A percentile compares a stretch with the other conserved stretches of the same genome.
phyloP scores from a whole-genome alignment of 2,329 filamentous ascomycete genomes.

The Bipolaris zeicola region DNA sequence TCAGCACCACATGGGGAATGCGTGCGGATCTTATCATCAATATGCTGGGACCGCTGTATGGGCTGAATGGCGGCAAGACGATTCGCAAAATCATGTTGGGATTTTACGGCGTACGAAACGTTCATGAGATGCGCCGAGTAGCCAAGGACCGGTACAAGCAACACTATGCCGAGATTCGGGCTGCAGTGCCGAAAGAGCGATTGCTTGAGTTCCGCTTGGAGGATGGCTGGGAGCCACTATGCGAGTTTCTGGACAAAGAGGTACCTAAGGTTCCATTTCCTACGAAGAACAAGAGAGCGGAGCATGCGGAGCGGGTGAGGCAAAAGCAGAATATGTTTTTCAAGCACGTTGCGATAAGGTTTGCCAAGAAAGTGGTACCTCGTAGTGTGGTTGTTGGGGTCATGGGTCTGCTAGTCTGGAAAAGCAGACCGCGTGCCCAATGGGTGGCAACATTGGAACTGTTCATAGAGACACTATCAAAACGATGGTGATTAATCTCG shows the following conservation, averaged over 20 bases:
- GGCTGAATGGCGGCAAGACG: conserved; percentile 5
- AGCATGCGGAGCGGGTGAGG: conserved; percentile 9
- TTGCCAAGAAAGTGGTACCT: conserved; percentile 2
- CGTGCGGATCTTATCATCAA: conserved; percentile 10
- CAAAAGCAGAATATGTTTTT: conserved; percentile 12
- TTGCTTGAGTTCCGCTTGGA: conserved; percentile 28
- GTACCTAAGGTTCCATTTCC: conserved; percentile 26
- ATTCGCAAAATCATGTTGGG: conserved; percentile 14
- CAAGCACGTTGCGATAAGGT: neutral
- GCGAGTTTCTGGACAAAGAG: conserved; percentile 29
- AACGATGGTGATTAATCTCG: neutral
- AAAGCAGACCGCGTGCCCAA: neutral
- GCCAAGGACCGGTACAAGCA: conserved; percentile 18
- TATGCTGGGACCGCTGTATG: conserved; percentile 2
- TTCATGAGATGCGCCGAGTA: conserved; percentile 7
- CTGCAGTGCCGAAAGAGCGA: conserved; percentile 25
- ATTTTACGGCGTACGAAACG: conserved; percentile 2
- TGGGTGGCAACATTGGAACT: neutral
- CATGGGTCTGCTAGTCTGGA: conserved; percentile 1
- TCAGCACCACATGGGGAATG: conserved; percentile 7
- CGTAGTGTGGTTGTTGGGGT: neutral
- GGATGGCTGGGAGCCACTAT: conserved; percentile 32
- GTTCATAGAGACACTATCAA: neutral
- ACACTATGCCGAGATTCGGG: conserved; percentile 17
- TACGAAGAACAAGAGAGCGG: conserved; percentile 13